Conservation (phyloP, 2,329 filamentous ascomycete genomes). For the Exophiala dermatitidis region DNA sequence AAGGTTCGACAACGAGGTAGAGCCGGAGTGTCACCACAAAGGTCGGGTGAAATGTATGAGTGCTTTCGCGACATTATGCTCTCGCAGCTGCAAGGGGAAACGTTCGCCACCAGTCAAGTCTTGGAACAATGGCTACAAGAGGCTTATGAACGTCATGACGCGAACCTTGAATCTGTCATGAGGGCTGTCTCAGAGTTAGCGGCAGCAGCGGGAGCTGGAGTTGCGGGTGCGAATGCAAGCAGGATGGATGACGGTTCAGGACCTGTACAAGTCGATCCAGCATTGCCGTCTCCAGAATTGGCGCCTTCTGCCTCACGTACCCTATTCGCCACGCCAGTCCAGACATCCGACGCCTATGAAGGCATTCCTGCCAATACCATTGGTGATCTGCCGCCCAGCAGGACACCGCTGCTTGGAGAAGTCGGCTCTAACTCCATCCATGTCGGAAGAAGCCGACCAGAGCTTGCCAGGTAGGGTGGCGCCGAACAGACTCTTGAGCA, state of each 20-base stretch:
- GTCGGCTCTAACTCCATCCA: conserved; percentile 11
- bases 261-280: not conserved
- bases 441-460: conserved; percentile 16
- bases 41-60: conserved; percentile 8
- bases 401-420: conserved; percentile 9
- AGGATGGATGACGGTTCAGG: not conserved
- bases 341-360: not conserved
- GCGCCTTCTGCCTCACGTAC: not conserved
- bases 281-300: not conserved
- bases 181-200: conserved; percentile 4
- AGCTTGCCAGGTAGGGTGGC: conserved; percentile 16
- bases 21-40: not conserved
- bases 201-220: conserved; percentile 1
- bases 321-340: not conserved
- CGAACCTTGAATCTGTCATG: conserved; percentile 17
- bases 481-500: no score
- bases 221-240: not conserved
- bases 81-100: conserved; percentile 8
- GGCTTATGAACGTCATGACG: conserved; percentile 38
- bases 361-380: conserved; percentile 5
- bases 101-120: conserved; percentile 11
- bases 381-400: conserved; percentile 14
- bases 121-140: conserved; percentile 56
- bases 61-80: conserved; percentile 13
- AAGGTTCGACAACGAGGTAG: conserved; percentile 15